Evolutionary conservation across 352 stramenopile genomes (phyloP).

Genomic region (Elongisporangium anandrum): DNA sequence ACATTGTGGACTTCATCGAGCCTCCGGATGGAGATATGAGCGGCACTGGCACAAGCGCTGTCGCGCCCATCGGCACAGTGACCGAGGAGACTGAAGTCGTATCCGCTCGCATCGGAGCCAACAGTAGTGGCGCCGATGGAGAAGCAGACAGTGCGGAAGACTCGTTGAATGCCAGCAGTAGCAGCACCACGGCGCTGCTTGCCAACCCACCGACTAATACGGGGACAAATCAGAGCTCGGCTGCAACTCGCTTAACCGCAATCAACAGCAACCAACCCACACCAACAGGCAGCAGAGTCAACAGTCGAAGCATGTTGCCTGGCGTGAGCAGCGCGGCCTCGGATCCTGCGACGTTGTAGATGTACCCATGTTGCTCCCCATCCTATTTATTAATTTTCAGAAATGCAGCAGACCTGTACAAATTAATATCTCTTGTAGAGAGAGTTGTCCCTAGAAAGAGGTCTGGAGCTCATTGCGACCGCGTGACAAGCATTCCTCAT

Average conservation of each 20-base stretch:
- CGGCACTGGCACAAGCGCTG: background rate
- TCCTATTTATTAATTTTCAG: background rate
- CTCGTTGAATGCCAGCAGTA: background rate
- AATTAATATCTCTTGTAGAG: too few relatives aligned
- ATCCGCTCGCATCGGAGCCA: background rate
- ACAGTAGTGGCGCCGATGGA: background rate
- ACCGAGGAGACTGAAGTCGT: constrained; percentile 10
- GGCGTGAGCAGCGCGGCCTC: background rate
- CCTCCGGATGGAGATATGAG: constrained; percentile 11
- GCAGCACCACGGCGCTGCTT: background rate
- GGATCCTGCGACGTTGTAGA: background rate
- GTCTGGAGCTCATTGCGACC: too few relatives aligned
- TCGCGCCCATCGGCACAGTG: constrained; percentile 14
- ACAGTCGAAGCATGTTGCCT: background rate
- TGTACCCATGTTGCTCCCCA: background rate
- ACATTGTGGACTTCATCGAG: constrained; percentile 77
- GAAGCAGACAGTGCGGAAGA: background rate
- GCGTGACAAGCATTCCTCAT: too few relatives aligned
- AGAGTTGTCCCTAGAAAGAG: too few relatives aligned
- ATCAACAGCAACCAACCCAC: background rate
- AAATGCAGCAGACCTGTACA: too few relatives aligned
- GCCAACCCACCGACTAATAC: background rate
- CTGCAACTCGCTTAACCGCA: background rate
- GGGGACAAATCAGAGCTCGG: background rate
- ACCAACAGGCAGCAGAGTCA: background rate